These are phyloP conservation scores for Penicillium paxilli DNA, from an alignment of 495 filamentous ascomycete species.

Conservation along the genomic window DNA sequence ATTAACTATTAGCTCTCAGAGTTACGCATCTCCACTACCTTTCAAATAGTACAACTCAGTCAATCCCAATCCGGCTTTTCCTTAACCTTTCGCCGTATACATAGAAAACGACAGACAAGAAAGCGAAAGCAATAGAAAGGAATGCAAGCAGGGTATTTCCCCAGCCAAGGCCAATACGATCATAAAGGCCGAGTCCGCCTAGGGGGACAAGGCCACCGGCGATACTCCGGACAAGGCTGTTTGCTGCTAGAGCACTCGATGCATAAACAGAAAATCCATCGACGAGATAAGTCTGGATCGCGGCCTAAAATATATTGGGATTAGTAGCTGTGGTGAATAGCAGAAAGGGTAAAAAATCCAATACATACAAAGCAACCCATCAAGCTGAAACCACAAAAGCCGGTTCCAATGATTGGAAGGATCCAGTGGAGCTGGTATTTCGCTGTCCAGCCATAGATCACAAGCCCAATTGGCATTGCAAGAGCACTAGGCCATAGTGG, in stretches of 20 bases:
- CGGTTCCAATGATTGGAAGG: slow-evolving; percentile 43
- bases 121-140: no score
- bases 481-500: background rate
- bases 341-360: no score
- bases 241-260: slow-evolving; percentile 41
- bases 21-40: no score
- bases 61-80: no score
- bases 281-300: slow-evolving; percentile 58
- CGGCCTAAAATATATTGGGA: no score
- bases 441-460: slow-evolving; percentile 66
- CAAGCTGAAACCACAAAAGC: slow-evolving; percentile 53
- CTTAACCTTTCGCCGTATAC: no score
- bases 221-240: slow-evolving; percentile 30
- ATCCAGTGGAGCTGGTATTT: slow-evolving; percentile 52
- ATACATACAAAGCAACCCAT: slow-evolving; percentile 54
- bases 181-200: slow-evolving; percentile 37
- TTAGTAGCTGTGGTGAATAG: no score
- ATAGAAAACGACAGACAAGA: no score
- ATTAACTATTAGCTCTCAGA: no score
- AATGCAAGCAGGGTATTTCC: slow-evolving; percentile 40
- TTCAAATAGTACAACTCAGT: no score
- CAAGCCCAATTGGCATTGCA: slow-evolving; percentile 46
- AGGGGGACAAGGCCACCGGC: slow-evolving; percentile 42
- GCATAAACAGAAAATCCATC: slow-evolving; percentile 59
- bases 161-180: slow-evolving; percentile 36